phyloP scores from a whole-genome alignment of 768 basidiomycete species.

The Calocera viscosa region DNA sequence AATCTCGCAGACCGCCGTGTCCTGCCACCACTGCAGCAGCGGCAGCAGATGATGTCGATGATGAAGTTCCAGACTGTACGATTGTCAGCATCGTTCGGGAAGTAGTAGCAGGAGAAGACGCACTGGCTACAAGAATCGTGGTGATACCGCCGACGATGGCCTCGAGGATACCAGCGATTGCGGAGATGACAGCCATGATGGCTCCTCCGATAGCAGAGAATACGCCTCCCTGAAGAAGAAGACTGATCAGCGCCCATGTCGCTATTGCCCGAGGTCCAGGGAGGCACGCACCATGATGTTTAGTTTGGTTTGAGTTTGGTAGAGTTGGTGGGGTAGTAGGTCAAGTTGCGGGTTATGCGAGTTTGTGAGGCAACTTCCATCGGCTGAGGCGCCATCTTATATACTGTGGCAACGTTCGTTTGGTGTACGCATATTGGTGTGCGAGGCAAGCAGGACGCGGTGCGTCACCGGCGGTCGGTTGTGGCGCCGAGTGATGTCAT shows the following conservation, averaged over 20 bases:
- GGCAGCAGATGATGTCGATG: slow-evolving; percentile 18
- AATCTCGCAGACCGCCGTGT: neutral
- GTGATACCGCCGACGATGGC: slow-evolving; percentile 18
- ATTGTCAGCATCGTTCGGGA: neutral
- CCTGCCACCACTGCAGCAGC: slow-evolving; percentile 13
- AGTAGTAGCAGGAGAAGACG: neutral
- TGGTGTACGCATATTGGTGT: neutral
- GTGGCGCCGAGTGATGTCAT: slow-evolving; percentile 5
- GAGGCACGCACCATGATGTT: neutral
- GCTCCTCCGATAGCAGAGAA: neutral
- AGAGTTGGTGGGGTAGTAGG: neutral
- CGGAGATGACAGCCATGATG: slow-evolving; percentile 8
- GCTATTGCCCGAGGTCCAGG: neutral
- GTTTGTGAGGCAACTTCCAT: neutral
- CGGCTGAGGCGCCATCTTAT: neutral
- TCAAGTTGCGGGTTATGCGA: neutral
- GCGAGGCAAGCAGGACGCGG: neutral
- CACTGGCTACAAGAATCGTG: slow-evolving; percentile 7
- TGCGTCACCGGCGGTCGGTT: neutral
- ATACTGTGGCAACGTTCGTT: neutral
- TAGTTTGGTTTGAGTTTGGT: neutral
- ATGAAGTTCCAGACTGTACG: slow-evolving; percentile 18
- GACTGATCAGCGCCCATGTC: neutral
- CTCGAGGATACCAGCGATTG: neutral
- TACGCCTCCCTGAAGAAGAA: neutral